Base-by-base conservation (phyloP, 495 filamentous ascomycete genomes). In the Penicillium soppii region DNA sequence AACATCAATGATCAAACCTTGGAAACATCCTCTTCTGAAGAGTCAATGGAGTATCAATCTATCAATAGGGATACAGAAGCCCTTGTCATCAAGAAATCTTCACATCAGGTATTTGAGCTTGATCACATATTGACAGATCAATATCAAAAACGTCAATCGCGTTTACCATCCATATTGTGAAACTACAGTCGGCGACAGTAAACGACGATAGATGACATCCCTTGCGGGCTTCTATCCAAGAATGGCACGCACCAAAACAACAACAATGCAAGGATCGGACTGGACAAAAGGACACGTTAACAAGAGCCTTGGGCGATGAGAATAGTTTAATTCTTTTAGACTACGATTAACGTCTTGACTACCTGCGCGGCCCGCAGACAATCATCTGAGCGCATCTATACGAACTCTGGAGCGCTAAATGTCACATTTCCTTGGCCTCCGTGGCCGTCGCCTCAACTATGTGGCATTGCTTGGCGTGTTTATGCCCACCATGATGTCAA, bases 401-500 rank as follows among this genome's bases (percentile, higher is more conserved):
- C 19, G 13, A 36, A 22, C 15, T 9, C 20, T 36, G 12, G 21
- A 20, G 33, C 30, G 5, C 45, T 25, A 21, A 12, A 60, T 60
- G 57, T 8, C 48, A 7, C 45, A 17, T 17, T 57, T 52, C 23
- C 47, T 59, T 30, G 59, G 59, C 27, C 46, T 62, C 15, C 50
- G 56, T 47, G 62, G 62, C 40, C 42, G 25, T 45, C 47, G 59
- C 36, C 62, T 65, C 46, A 62, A 57, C 36, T 9, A 57, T 19
- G 59, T 44, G 7, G 52, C 56, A 2, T 36, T 62, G 0, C 15
- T 62, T 19, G 50, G 56, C 9, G 56, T 65, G 23, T 53, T 65
- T 20, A 60, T 66, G 33, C 70, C 70, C 32, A 53, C 67, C 19
- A 69, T 71, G 47, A 65, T 73, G 43, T 58, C 71, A 7, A 68